Evolutionary conservation across 2,329 filamentous ascomycete genomes (phyloP).

Genomic region (Fusarium mexicanum): DNA sequence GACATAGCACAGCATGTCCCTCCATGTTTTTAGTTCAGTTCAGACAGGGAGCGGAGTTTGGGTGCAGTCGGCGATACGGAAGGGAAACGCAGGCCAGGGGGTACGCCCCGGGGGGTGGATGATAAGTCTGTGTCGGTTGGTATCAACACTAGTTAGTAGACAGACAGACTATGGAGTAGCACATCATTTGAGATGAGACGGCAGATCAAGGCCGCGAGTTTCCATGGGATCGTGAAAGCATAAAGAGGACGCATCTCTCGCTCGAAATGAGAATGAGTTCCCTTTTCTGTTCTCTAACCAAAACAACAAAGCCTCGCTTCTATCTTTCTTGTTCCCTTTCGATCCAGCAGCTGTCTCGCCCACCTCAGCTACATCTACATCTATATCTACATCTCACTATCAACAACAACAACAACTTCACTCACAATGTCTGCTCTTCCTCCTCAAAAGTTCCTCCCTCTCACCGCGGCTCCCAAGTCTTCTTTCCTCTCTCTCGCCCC

Average conservation of each 20-base stretch:
- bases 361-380: slow-evolving; percentile 38
- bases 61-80: slow-evolving; percentile 36
- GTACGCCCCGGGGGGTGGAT: slow-evolving; percentile 19
- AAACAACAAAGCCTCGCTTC: slow-evolving; percentile 27
- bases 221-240: slow-evolving; percentile 28
- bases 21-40: background rate
- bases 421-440: slow-evolving; percentile 40
- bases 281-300: slow-evolving; percentile 27
- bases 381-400: background rate
- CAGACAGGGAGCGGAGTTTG: background rate
- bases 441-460: slow-evolving; percentile 42
- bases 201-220: slow-evolving; percentile 6
- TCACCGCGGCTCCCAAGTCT: slow-evolving; percentile 38
- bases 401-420: background rate
- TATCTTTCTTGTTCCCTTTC: background rate
- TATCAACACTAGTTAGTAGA: background rate
- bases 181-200: slow-evolving; percentile 25
- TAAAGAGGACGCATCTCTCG: slow-evolving; percentile 44
- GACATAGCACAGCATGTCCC: background rate
- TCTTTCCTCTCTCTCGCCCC: slow-evolving; percentile 68
- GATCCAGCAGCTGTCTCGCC: slow-evolving; percentile 38
- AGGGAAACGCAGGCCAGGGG: slow-evolving; percentile 26
- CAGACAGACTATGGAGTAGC: slow-evolving; percentile 5
- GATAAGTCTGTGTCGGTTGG: background rate
- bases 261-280: slow-evolving; percentile 2